These are phyloP conservation scores for Piromyces finnis DNA, from an alignment of 192 early-diverging fungal genomes.

Conservation along the genomic window DNA sequence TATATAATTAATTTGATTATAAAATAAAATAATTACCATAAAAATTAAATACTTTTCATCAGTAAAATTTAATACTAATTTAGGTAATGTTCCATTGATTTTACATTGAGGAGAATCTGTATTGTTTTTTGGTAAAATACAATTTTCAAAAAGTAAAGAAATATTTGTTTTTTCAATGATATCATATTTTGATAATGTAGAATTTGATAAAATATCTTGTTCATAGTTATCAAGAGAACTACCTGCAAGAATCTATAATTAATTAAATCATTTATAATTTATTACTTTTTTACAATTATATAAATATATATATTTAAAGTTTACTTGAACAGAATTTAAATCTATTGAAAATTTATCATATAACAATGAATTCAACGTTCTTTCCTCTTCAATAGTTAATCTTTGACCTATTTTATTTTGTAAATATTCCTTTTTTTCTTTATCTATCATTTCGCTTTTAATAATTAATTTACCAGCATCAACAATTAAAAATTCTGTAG, in stretches of 20 bases:
- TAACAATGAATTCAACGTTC: slow-evolving; percentile 54
- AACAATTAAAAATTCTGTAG: slow-evolving; percentile 55
- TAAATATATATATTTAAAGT: no score
- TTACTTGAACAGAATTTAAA: slow-evolving; percentile 60
- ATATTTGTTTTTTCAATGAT: not conserved
- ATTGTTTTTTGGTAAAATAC: not conserved
- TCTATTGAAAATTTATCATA: slow-evolving; percentile 80
- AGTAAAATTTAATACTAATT: not conserved
- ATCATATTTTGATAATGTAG: not conserved
- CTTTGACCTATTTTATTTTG: slow-evolving; percentile 44
- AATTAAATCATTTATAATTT: no score
- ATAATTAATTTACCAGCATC: slow-evolving; percentile 87
- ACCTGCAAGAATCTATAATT: not conserved
- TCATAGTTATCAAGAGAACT: not conserved
- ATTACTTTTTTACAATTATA: no score
- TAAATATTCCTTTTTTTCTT: slow-evolving; percentile 40
- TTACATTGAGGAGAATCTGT: not conserved
- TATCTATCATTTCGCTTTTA: slow-evolving; percentile 61
- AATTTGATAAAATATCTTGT: not conserved
- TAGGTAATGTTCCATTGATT: not conserved
- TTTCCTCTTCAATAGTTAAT: slow-evolving; percentile 44
- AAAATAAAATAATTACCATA: not conserved
- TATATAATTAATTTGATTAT: no score
- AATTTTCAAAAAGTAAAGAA: not conserved
- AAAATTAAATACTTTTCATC: not conserved